A percentile compares a stretch with the other conserved stretches of the same genome.
Evolutionary conservation across 2,329 filamentous ascomycete genomes (phyloP).

Genomic region (Rhynchosporium agropyri): DNA sequence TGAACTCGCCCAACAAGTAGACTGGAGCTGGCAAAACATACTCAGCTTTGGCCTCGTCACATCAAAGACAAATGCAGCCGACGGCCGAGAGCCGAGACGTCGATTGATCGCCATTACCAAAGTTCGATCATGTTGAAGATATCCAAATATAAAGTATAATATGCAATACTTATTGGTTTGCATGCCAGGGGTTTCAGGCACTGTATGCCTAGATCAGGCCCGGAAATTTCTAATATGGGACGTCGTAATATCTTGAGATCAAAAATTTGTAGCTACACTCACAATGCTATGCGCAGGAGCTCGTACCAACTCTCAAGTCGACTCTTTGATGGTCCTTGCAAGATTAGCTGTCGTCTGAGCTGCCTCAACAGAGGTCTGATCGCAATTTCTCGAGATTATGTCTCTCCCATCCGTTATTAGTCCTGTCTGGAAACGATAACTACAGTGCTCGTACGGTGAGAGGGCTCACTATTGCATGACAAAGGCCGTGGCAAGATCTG

Average conservation of each 20-base stretch:
- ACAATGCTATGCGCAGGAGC: background rate
- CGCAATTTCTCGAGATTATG: too few relatives aligned
- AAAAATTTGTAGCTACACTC: too few relatives aligned
- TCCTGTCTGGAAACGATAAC: too few relatives aligned
- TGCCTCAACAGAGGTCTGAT: background rate
- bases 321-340: background rate
- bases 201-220: too few relatives aligned
- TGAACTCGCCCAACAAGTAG: background rate
- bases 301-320: background rate
- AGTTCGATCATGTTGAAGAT: background rate
- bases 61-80: background rate
- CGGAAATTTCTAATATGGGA: too few relatives aligned
- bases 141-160: too few relatives aligned
- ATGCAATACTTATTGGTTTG: too few relatives aligned
- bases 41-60: background rate
- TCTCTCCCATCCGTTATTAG: background rate
- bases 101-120: background rate
- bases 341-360: background rate
- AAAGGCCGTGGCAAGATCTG: background rate
- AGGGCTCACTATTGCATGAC: background rate
- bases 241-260: too few relatives aligned
- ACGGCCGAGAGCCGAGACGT: background rate
- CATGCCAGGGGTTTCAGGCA: too few relatives aligned
- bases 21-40: background rate
- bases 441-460: background rate